These are phyloP conservation scores for Gaeumannomyces tritici DNA, from an alignment of 2,329 filamentous ascomycete genomes.

Conservation along the genomic window DNA sequence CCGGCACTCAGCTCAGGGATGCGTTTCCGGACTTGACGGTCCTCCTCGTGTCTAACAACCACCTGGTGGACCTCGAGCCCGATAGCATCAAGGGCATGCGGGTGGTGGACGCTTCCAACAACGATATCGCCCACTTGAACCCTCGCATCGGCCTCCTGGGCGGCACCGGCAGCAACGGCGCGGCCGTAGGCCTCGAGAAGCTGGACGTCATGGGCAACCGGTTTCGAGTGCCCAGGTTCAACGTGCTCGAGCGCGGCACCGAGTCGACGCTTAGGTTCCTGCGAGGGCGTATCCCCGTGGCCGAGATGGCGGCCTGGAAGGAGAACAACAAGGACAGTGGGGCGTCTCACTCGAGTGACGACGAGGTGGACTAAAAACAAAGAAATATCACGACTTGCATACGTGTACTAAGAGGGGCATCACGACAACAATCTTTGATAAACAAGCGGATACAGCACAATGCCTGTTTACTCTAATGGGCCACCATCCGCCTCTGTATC, in stretches of 20 bases:
- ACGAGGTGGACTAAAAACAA: not conserved
- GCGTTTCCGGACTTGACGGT: slow-evolving; percentile 62
- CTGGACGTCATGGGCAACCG: slow-evolving; percentile 77
- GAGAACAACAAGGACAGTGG: slow-evolving; percentile 14
- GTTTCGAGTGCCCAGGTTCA: slow-evolving; percentile 80
- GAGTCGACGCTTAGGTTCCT: slow-evolving; percentile 77
- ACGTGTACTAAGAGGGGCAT: not conserved
- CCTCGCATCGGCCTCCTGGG: slow-evolving; percentile 71
- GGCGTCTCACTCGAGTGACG: not conserved
- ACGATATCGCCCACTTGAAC: slow-evolving; percentile 75
- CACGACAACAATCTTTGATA: not conserved
- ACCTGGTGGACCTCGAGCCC: slow-evolving; percentile 61
- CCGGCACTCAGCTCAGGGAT: slow-evolving; percentile 39
- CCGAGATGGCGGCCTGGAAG: slow-evolving; percentile 48
- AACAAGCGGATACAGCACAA: not conserved
- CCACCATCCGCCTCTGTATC: not conserved
- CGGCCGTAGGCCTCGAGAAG: slow-evolving; percentile 46
- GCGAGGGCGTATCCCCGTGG: slow-evolving; percentile 60
- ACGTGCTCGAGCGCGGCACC: slow-evolving; percentile 76
- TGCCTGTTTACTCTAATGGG: too few species aligned
- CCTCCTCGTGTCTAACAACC: slow-evolving; percentile 71
- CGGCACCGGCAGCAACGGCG: slow-evolving; percentile 64
- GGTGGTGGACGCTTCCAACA: slow-evolving; percentile 72
- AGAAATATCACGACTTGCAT: not conserved
- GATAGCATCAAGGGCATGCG: slow-evolving; percentile 65